Evolutionary conservation across 2,329 filamentous ascomycete genomes (phyloP).

Genomic region (Madurella mycetomatis): DNA sequence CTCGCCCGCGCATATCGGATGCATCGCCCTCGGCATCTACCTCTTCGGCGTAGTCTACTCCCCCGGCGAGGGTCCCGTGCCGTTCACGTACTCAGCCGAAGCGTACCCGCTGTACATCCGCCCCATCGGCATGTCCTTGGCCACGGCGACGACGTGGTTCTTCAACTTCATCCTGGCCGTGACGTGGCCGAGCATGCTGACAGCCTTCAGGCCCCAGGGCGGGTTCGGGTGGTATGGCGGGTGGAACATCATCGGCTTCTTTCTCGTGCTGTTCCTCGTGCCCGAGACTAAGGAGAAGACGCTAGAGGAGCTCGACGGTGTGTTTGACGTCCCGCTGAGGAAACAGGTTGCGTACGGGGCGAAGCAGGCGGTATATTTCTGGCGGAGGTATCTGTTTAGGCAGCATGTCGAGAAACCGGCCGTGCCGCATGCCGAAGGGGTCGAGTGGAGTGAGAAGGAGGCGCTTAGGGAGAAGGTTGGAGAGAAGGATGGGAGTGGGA

Average conservation of each 20-base stretch:
- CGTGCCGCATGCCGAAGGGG: conserved; percentile 9
- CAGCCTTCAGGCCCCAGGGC: conserved; percentile 43
- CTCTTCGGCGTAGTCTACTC: conserved; percentile 49
- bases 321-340: conserved; percentile 31
- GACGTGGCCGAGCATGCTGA: conserved; percentile 44
- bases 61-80: conserved; percentile 59
- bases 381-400: conserved; percentile 11
- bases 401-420: conserved; percentile 11
- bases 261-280: conserved; percentile 37
- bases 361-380: conserved; percentile 16
- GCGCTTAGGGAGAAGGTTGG: conserved; percentile 5
- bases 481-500: background rate
- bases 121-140: conserved; percentile 57
- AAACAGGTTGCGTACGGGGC: conserved; percentile 22
- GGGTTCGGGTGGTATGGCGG: conserved; percentile 47
- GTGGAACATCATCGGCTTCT: conserved; percentile 46
- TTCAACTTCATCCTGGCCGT: conserved; percentile 41
- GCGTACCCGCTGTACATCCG: conserved; percentile 62
- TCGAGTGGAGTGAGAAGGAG: conserved; percentile 10
- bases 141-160: conserved; percentile 49
- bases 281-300: conserved; percentile 39
- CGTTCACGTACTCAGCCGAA: conserved; percentile 64
- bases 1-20: conserved; percentile 37
- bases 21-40: conserved; percentile 47
- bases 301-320: conserved; percentile 36